phyloP scores from a whole-genome alignment of 768 basidiomycete species.

The Suillus clintonianus region DNA sequence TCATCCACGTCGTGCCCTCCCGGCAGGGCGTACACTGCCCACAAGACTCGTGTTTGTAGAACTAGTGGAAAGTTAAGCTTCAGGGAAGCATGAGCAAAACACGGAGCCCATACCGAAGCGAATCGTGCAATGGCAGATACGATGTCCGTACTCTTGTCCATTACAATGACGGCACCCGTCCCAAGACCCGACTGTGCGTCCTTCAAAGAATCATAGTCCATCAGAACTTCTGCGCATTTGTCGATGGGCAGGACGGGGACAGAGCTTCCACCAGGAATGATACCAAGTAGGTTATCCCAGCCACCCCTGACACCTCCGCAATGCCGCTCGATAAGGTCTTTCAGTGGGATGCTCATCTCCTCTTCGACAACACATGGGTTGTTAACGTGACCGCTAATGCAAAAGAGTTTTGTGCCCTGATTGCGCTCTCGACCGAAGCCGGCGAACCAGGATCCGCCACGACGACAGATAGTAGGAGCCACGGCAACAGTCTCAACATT shows the following conservation, averaged over 20 bases:
- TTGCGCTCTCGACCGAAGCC: constrained; percentile 90
- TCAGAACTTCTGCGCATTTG: constrained; percentile 85
- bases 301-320: constrained; percentile 94
- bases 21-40: constrained; percentile 96
- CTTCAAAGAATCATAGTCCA: constrained; percentile 98
- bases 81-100: constrained; percentile 1
- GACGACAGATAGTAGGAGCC: constrained; percentile 92
- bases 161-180: constrained; percentile 97
- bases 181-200: constrained; percentile 96
- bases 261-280: constrained; percentile 92
- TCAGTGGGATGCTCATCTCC: constrained; percentile 97
- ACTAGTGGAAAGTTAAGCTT: constrained; percentile 42
- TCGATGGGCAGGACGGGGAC: constrained; percentile 90
- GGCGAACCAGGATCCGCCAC: constrained; percentile 90
- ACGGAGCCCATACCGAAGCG: constrained; percentile 51
- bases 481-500: constrained; percentile 99
- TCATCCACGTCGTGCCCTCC: constrained; percentile 98
- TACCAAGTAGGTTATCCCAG: constrained; percentile 97
- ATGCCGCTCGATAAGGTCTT: constrained; percentile 94
- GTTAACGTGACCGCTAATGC: constrained; percentile 96
- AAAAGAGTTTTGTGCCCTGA: constrained; percentile 95
- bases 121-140: constrained; percentile 94
- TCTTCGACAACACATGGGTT: constrained; percentile 98
- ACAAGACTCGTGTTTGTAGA: constrained; percentile 99
- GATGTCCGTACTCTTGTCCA: constrained; percentile 97